Evolutionary conservation across 2,329 filamentous ascomycete species (phyloP), one percentile per base, ranked within the genome.

Genomic region (Claviceps sp.): DNA sequence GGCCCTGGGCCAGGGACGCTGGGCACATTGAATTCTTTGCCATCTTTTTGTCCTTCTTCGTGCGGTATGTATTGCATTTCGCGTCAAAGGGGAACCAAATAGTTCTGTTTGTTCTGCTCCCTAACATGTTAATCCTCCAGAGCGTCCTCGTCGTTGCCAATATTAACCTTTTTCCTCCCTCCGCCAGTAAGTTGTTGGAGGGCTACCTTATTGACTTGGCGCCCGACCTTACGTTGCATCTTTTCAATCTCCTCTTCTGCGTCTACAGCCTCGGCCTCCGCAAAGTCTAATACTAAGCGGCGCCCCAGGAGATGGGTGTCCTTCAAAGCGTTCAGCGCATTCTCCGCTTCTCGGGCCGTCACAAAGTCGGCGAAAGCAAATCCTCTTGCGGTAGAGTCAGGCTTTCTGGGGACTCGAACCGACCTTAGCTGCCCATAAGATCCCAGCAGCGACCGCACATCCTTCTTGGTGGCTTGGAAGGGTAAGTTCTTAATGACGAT

Each of bases 321-420:
- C 65, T 84, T 84, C 59, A 98, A 76, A 51, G 93, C 87, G 61
- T 89, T 87, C 75, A 97, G 84, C 50, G 93, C 93, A 69, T 89
- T 95, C 65, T 79, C 74, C 56, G 93, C 93, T 73, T 98, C 93
- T 59, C 87, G 85, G 57, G 88, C 79, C 57, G 88, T 95, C 57
- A 89, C 83, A 69, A 97, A 98, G 65, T 97, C 90, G 47, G 89
- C 91, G 75, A 98, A 98, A 51, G 89, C 93, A 70, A 96, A 98
- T 54, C 93, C 93, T 69, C 91, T 85, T 62, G 90, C 83, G 50
- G 82, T 82, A 60, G 84, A 82, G 71, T 95, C 88, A 67, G 95
- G 91, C 70, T 96, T 97, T 73, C 95, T 90, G 50, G 93, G 93
- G 63, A 98, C 81, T 57, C 93, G 86, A 55, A 98, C 88, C 50